A percentile compares a stretch with the other conserved stretches of the same genome.
Evolutionary conservation across 305 asterid genomes (phyloP).

Genomic region (Fraxinus latifolia): DNA sequence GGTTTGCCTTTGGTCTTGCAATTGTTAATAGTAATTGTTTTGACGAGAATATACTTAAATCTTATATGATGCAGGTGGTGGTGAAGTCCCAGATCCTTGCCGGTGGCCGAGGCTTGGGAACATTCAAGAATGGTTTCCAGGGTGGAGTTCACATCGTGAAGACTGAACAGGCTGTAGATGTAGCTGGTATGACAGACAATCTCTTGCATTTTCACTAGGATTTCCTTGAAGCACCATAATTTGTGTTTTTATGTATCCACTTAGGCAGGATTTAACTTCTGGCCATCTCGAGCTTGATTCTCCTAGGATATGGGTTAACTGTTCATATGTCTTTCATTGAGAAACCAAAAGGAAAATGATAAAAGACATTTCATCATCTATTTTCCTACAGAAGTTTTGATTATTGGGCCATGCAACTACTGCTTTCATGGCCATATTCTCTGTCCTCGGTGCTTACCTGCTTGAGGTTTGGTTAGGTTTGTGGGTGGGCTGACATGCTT

Average conservation of each 20-base stretch:
- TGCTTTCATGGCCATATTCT: slow-evolving; percentile 8
- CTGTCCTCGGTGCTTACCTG: neutral
- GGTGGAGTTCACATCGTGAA: slow-evolving; percentile 95
- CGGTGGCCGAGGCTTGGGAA: slow-evolving; percentile 93
- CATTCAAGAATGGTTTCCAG: slow-evolving; percentile 84
- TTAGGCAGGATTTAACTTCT: slow-evolving; percentile 11
- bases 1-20: slow-evolving; percentile 1
- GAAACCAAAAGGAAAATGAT: neutral
- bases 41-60: slow-evolving; percentile 6
- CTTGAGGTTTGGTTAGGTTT: slow-evolving; percentile 3
- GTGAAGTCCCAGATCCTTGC: slow-evolving; percentile 97
- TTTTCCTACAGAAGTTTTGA: neutral
- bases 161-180: slow-evolving; percentile 73
- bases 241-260: slow-evolving; percentile 4
- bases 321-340: slow-evolving; percentile 1
- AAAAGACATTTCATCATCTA: neutral
- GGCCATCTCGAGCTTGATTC: slow-evolving; percentile 13
- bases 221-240: slow-evolving; percentile 9
- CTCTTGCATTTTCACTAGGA: slow-evolving; percentile 7
- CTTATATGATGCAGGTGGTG: slow-evolving; percentile 54
- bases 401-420: slow-evolving; percentile 9
- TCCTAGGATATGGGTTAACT: neutral
- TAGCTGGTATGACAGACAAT: slow-evolving; percentile 54
- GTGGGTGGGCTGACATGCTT: neutral
- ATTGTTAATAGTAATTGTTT: slow-evolving; percentile 10